These are phyloP conservation scores for Fusarium coicis DNA, from an alignment of 2,329 filamentous ascomycete species.

Conservation along the genomic window DNA sequence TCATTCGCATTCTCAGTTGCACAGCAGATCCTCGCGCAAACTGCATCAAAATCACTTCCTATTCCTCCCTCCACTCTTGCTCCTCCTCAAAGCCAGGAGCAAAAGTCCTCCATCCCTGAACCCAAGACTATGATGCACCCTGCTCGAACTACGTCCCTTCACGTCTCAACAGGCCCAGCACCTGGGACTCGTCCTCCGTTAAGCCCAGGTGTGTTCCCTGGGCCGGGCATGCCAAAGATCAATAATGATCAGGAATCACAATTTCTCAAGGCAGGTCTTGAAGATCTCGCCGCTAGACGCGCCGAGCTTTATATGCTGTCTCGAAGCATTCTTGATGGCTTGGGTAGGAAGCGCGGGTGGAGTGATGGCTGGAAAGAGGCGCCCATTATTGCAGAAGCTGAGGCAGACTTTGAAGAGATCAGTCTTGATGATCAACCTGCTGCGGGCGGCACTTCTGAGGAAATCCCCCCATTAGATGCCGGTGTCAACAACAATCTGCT, in stretches of 20 bases:
- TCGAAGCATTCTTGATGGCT: conserved; percentile 79
- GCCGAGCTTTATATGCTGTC: conserved; percentile 86
- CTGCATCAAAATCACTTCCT: conserved; percentile 73
- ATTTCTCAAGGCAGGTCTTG: conserved; percentile 73
- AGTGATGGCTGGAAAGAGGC: conserved; percentile 77
- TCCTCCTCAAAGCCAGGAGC: conserved; percentile 62
- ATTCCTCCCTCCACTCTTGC: conserved; percentile 70
- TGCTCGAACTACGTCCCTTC: conserved; percentile 70
- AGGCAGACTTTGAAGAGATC: conserved; percentile 66
- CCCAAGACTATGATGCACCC: conserved; percentile 79
- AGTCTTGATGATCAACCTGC: conserved; percentile 59
- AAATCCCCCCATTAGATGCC: conserved; percentile 44
- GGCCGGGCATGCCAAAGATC: conserved; percentile 56
- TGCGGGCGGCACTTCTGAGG: conserved; percentile 14
- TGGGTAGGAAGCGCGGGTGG: conserved; percentile 80
- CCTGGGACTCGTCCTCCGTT: conserved; percentile 52
- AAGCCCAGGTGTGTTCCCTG: conserved; percentile 66
- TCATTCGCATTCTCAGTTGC: conserved; percentile 83
- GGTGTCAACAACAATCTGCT: conserved; percentile 62
- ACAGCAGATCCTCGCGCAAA: conserved; percentile 81
- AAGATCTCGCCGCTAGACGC: conserved; percentile 83
- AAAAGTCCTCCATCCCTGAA: conserved; percentile 71
- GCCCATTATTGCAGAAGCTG: conserved; percentile 59
- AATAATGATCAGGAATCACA: conserved; percentile 56
- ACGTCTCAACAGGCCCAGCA: conserved; percentile 52